Base-by-base conservation (phyloP, 176 grass and related monocot genomes). In the Miscanthus lutarioriparius region DNA sequence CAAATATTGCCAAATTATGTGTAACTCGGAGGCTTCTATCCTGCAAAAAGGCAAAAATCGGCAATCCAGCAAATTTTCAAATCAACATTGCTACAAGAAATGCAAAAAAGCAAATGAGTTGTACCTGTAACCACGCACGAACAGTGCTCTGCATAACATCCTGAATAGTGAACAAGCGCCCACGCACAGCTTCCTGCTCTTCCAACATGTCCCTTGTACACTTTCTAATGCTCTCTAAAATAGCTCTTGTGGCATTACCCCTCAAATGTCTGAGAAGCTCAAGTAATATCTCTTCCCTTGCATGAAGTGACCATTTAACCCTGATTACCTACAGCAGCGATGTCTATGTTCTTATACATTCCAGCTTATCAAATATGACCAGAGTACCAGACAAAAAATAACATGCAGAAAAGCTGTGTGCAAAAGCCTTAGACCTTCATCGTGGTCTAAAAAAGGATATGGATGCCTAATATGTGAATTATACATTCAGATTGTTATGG, bases 81-180 rank as follows among this genome's bases (percentile, higher is more conserved):
- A 4, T 45, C 61, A 63, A 66, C 51, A 26, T 28, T 16, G 2
- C 47, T n/a, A 38, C 14, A 74, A 53, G 7, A 85, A 30, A 54
- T 47, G 33, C 51, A 85, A 14, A 32, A 77, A 71, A 76, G 39
- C 26, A 56, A 78, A 22, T 59, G 26, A 58, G 32, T 27, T 20
- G 16, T 89, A 91, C 96, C 88, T 99, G 96, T 81, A 99, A 86
- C 93, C 96, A 99, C 65, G 93, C 96, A 70, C 96, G 93, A 32
- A 99, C 96, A 72, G 96, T 96, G 71, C 90, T 99, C 87, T 99
- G 96, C 88, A 99, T 99, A 78, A 99, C 96, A 89, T 99, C 96
- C 74, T 99, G 96, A 80, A 99, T 92, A 49, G 96, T 99, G 82
- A 99, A 99, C 78, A 99, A 85, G 22, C 96, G 93, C 22, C 90